Base-by-base conservation (phyloP, 2,329 filamentous ascomycete genomes). In the Alternaria brassicae region DNA sequence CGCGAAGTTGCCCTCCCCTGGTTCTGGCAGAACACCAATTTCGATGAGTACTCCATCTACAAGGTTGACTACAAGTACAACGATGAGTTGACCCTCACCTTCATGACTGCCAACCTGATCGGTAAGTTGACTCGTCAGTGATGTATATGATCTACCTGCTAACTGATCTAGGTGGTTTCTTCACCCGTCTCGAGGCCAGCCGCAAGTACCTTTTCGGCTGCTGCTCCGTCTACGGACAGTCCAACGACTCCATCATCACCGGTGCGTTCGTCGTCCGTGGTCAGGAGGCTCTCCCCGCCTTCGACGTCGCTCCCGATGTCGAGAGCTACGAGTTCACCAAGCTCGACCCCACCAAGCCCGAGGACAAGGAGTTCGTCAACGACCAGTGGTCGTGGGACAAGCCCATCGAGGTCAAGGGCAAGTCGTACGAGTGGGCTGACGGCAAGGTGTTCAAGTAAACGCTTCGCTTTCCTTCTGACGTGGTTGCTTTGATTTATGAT, bases 91-190 rank as follows among this genome's bases (percentile, higher is more conserved):
- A 97, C 92, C 78, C 85, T 95, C 82, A 91, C 91, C 77, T 99
- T 99, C 91, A 99, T 99, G 95, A 94, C 92, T 73, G 92, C 91
- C 87, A 99, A 99, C 88, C 85, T 98, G 81, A 94, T 99, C 79
- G 93, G 87, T 84, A 77, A 71, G 81, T 73, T 27, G n/a, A 28
- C 15, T 10, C n/a, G 42, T 34, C 54, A 19, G 9, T 17, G 4
- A 19, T 36, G 4, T 34, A 10, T 5, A 12, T 9, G 17, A 27
- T 17, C 50, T 13, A 8, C 51, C 37, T 53, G 53, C 66, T 74
- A 67, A 70, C 61, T 32, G 19, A 7, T 13, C 12, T 6, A 85
- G 83, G 91, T 82, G 95, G 95, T 80, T 97, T 99, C 88, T 96
- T 97, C 85, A 87, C 88, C 81, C 95, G 95, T 86, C 92, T 99